Base-by-base conservation (phyloP, 306 rosid species). In the Sphenostylis stenocarpa region DNA sequence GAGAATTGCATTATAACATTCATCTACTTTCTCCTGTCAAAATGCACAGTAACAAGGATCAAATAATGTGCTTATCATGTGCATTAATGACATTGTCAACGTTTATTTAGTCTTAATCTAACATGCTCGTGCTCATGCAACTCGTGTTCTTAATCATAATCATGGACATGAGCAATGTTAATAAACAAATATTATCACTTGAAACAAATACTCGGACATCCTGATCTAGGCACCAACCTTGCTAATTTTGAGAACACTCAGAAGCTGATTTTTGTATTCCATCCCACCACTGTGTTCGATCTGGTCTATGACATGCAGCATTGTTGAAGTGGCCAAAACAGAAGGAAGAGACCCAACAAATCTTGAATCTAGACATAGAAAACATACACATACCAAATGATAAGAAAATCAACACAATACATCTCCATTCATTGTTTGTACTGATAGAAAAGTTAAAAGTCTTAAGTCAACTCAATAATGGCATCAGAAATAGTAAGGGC, bases 261-360 rank as follows among this genome's bases (percentile, higher is more conserved):
- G 91, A 85, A 95, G 96, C 82, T 85, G 98, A 67, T 77, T 87
- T 75, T 86, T 84, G 82, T 85, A 88, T 36, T 86, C 88, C 64
- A 77, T 28, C n/a, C 86, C 88, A 64, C 83, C 87, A 77, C 82
- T 69, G 70, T 89, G 87, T 68, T 88, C 94, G 81, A 92, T 86
- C 84, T 85, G 83, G 58, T 91, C 96, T 60, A 92, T 86, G 53
- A 88, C 92, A 62, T 81, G 81, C 90, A 89, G 58, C 98, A 95
- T 95, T 79, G 94, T 87, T 0, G 99, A 93, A 26, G 97, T 86
- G 26, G 99, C 98, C 97, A 95, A 65, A 6, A 90, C 96, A 76
- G 99, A 95, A 20, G 99, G 97, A 34, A 88, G 90, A 86, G 79
- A 84, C 83, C 91, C 85, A n/a, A 92, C 79, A 77, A 86, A 95